Evolutionary conservation across 495 filamentous ascomycete species (phyloP), one percentile per base, ranked within the genome.

Genomic region (Sabuloglossum arenarium): DNA sequence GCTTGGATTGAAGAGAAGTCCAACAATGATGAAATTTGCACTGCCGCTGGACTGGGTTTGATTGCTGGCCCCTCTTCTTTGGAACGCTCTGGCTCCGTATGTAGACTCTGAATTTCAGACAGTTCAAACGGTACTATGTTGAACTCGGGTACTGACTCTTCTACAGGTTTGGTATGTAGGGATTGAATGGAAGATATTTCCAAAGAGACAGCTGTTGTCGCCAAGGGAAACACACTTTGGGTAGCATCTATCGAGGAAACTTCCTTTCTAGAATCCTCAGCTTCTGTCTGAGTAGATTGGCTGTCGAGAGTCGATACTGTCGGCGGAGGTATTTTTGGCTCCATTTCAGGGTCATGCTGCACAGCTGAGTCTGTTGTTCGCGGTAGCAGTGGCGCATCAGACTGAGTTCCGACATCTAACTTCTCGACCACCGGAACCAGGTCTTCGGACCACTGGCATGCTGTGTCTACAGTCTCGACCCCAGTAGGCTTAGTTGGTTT

Each of bases 1-100:
- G 62, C 62, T 37, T 63, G 56, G 28, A 74, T 66, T 1, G 58
- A 56, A 3, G 72, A 72, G 24, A 73, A 54, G 25, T 61, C 63
- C 61, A 73, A 56, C 21, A 11, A 46, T 10, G 28, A 11, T 21
- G n/a, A 29, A 34, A 1, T 4, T 53, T 6, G 30, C 5, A 23
- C 54, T 10, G 54, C 4, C 6, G 53, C 29, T 31, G 24, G 45
- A n/a, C 45, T 24, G 19, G 45, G 24, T n/a, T 53, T 28, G 16
- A 8, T 12, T 12, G 30, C 51, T 31, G 51, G 27, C 10, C 16
- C 51, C 19, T 21, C 24, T 23, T 23, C 45, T 23, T 27, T 28
- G 24, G 30, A 11, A 31, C 8, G 51, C 23, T 53, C 28, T n/a
- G 51, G 51, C 23, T 53, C 51, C 9, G 51, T 53, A 37, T 53